phyloP scores from a whole-genome alignment of 352 stramenopile species.

The Pythium pectinolyticum region DNA sequence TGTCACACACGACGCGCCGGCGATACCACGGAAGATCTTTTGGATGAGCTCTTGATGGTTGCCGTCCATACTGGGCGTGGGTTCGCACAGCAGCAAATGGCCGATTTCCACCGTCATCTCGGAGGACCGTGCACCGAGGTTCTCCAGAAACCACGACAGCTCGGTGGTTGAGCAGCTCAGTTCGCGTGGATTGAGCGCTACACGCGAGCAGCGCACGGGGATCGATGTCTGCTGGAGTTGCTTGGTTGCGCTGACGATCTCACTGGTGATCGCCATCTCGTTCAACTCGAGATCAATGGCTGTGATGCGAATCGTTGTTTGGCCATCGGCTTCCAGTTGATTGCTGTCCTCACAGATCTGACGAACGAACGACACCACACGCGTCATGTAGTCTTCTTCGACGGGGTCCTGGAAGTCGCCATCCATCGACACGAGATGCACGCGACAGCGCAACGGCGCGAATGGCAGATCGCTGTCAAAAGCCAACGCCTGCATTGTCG shows the following conservation, averaged over 20 bases:
- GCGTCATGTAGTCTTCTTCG: slow-evolving; percentile 18
- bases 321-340: neutral
- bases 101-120: slow-evolving; percentile 19
- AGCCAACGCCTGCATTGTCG: neutral
- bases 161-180: slow-evolving; percentile 3
- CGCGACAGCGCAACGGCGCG: slow-evolving; percentile 5
- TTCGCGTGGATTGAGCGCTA: slow-evolving; percentile 3
- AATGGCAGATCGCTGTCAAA: neutral
- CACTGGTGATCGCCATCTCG: slow-evolving; percentile 11
- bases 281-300: slow-evolving; percentile 15
- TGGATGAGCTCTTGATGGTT: slow-evolving; percentile 7
- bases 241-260: neutral
- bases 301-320: neutral
- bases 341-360: neutral
- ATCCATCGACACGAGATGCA: slow-evolving; percentile 21
- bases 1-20: slow-evolving; percentile 10
- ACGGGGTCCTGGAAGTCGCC: slow-evolving; percentile 11
- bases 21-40: slow-evolving; percentile 15
- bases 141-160: slow-evolving; percentile 12
- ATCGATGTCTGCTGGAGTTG: neutral
- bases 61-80: neutral
- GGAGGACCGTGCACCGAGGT: neutral
- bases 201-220: slow-evolving; percentile 3
- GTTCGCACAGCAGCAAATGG: slow-evolving; percentile 5
- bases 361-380: slow-evolving; percentile 16